Evolutionary conservation across 2,329 filamentous ascomycete genomes (phyloP).

Genomic region (Diplodia scrobiculata): DNA sequence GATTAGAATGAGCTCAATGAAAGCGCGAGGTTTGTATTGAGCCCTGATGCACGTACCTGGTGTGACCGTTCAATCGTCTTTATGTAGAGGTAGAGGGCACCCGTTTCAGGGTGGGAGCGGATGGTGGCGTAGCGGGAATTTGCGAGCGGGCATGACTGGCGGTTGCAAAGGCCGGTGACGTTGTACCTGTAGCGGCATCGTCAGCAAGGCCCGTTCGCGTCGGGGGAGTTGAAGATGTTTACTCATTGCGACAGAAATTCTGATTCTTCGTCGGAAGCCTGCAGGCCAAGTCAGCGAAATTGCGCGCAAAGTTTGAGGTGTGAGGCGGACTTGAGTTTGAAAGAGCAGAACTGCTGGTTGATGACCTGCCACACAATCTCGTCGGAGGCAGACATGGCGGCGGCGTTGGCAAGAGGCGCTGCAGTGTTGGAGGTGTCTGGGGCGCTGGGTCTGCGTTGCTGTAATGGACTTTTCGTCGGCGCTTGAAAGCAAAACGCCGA

Average conservation of each 20-base stretch:
- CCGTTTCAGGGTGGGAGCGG: conserved; percentile 76
- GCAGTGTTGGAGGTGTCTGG: not conserved
- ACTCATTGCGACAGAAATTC: conserved; percentile 89
- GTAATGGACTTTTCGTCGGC: conserved; percentile 25
- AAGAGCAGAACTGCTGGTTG: conserved; percentile 91
- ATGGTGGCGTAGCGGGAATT: conserved; percentile 93
- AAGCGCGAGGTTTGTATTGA: no score
- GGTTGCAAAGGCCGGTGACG: conserved; percentile 77
- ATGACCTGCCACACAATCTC: conserved; percentile 98
- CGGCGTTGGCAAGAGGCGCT: not conserved
- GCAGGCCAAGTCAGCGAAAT: conserved; percentile 1
- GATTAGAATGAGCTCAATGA: not conserved
- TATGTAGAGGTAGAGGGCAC: conserved; percentile 91
- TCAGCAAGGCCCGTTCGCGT: not conserved
- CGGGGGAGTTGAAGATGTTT: conserved; percentile 36
- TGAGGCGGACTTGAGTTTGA: conserved; percentile 72
- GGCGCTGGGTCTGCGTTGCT: not conserved
- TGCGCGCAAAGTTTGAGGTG: conserved; percentile 33
- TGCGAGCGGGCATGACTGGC: conserved; percentile 85
- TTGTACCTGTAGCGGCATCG: conserved; percentile 63
- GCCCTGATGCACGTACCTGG: conserved; percentile 36
- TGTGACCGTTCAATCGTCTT: conserved; percentile 90
- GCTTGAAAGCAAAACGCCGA: not conserved
- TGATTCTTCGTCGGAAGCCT: conserved; percentile 68
- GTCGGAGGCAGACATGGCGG: conserved; percentile 60